A percentile compares a stretch with the other conserved stretches of the same genome.
phyloP scores from a whole-genome alignment of 2,329 filamentous ascomycete genomes.

The Talaromyces rugulosus region DNA sequence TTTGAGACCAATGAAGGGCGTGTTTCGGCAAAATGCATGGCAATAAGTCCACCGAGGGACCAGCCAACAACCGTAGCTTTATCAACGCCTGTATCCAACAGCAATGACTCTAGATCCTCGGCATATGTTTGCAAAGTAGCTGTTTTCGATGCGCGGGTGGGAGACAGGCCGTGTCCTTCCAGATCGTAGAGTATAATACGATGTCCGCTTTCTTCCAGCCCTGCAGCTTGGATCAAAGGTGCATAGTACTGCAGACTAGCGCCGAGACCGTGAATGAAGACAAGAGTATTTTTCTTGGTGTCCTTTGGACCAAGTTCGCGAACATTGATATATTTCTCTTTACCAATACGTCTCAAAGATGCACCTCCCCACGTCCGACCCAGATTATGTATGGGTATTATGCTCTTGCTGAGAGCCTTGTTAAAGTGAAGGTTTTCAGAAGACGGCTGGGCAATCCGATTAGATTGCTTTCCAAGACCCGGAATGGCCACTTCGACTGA shows the following conservation, averaged over 20 bases:
- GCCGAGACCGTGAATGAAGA: constrained; percentile 4
- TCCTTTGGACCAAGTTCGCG: neutral
- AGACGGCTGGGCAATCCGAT: neutral
- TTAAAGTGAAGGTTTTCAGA: neutral
- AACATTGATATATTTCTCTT: constrained; percentile 1
- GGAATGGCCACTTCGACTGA: neutral
- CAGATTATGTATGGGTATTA: neutral
- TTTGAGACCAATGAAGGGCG: neutral
- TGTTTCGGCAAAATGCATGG: constrained; percentile 1
- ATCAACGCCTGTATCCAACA: neutral
- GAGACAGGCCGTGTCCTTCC: neutral
- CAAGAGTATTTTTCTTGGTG: neutral
- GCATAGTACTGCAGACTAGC: neutral
- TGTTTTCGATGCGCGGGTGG: neutral
- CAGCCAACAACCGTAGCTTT: neutral
- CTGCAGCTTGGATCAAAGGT: constrained; percentile 3
- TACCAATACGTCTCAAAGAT: neutral
- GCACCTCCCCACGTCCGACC: neutral
- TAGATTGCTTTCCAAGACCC: neutral
- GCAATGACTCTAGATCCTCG: neutral
- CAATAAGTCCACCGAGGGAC: constrained; percentile 1
- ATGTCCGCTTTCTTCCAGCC: constrained; percentile 2
- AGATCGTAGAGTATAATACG: neutral
- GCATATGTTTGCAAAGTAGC: neutral
- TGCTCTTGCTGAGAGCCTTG: neutral